phyloP scores from a whole-genome alignment of 495 filamentous ascomycete genomes.

The Clavariopsis aquatica region DNA sequence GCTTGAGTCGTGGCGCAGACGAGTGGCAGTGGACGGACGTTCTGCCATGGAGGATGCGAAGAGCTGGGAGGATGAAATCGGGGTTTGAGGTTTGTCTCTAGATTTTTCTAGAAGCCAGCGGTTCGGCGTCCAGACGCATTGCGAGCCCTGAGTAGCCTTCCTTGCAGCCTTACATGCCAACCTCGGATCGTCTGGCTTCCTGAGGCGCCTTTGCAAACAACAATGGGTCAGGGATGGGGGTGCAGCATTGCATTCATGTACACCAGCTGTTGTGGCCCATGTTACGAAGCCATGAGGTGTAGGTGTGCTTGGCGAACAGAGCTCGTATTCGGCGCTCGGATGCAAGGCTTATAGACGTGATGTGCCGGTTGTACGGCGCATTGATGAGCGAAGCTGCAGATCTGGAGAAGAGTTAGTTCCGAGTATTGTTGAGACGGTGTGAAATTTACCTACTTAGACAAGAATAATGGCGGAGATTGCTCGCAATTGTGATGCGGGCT shows the following conservation, averaged over 20 bases:
- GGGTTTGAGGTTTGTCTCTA: slow-evolving; percentile 17
- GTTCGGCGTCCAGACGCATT: not conserved
- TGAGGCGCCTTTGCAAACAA: slow-evolving; percentile 5
- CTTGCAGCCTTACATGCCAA: slow-evolving; percentile 21
- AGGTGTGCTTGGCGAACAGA: slow-evolving; percentile 1
- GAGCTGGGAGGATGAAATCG: not conserved
- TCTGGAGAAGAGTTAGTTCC: not conserved
- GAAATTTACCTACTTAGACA: not conserved
- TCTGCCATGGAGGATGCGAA: not conserved
- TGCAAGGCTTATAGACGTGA: not conserved
- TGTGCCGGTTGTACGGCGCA: not conserved
- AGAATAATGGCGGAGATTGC: not conserved
- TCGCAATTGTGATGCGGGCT: not conserved
- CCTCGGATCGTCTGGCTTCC: not conserved
- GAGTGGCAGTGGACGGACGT: not conserved
- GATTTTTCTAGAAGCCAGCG: slow-evolving; percentile 13
- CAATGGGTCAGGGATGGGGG: not conserved
- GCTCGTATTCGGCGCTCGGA: slow-evolving; percentile 10
- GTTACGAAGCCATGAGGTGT: not conserved
- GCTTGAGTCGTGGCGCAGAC: not conserved
- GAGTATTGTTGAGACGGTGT: not conserved
- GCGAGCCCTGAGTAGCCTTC: slow-evolving; percentile 6
- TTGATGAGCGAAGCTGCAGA: slow-evolving; percentile 3
- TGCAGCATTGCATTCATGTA: slow-evolving; percentile 31
- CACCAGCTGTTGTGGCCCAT: slow-evolving; percentile 11